These are phyloP conservation scores for Orbilia brochopaga DNA, from an alignment of 2,329 filamentous ascomycete species.

Conservation along the genomic window DNA sequence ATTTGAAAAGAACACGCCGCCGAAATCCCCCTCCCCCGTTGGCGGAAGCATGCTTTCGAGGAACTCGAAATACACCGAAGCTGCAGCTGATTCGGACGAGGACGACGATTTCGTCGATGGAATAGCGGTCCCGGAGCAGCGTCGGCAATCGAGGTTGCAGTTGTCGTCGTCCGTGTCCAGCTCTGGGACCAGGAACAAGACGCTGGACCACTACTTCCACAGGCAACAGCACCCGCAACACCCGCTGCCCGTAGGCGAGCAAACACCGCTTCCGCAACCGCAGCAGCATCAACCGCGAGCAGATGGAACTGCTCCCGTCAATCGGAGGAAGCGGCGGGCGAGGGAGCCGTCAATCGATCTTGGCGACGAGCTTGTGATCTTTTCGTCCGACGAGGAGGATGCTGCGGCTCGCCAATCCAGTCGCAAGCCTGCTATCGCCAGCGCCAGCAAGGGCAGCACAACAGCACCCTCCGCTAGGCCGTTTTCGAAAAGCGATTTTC, in stretches of 20 bases:
- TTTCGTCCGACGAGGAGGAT: background rate
- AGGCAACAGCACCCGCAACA: conserved; percentile 18
- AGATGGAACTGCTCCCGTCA: background rate
- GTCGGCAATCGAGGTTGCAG: background rate
- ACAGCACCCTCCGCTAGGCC: background rate
- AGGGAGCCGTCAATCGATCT: background rate
- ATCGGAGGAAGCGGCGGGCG: background rate
- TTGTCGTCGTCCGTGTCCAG: background rate
- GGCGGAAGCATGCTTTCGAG: conserved; percentile 22
- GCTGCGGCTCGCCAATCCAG: conserved; percentile 3
- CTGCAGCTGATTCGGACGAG: conserved; percentile 15
- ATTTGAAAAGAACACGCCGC: conserved; percentile 4
- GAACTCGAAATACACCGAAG: conserved; percentile 11
- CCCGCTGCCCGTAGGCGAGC: background rate
- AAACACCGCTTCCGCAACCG: conserved; percentile 3
- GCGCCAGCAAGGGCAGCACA: background rate
- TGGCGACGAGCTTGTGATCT: background rate
- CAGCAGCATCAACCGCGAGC: background rate
- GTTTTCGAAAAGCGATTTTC: conserved; percentile 25
- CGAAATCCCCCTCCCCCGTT: conserved; percentile 7
- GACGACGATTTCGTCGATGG: conserved; percentile 15
- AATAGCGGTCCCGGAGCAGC: conserved; percentile 11
- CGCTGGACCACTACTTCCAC: conserved; percentile 28
- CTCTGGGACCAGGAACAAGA: conserved; percentile 11
- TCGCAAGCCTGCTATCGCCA: background rate